phyloP scores from a whole-genome alignment of 2,329 filamentous ascomycete species.

The Macrophomina pseudophaseolina region DNA sequence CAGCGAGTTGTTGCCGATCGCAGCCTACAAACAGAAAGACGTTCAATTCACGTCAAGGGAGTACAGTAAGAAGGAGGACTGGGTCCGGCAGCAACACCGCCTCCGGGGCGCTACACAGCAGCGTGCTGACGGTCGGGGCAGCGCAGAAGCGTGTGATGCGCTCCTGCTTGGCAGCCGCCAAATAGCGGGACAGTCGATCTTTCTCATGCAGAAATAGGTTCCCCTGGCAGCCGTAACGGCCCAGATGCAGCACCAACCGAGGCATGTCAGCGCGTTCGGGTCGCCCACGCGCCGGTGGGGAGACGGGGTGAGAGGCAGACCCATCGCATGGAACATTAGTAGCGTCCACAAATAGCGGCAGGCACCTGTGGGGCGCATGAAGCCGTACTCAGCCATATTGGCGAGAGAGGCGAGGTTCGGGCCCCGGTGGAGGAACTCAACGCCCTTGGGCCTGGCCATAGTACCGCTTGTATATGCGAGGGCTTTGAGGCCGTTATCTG shows the following conservation, averaged over 20 bases:
- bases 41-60: too few relatives aligned
- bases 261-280: neutral
- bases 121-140: slow-evolving; percentile 93
- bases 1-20: too few relatives aligned
- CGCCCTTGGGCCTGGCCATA: slow-evolving; percentile 88
- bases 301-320: slow-evolving; percentile 33
- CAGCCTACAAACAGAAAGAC: too few relatives aligned
- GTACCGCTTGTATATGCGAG: slow-evolving; percentile 95
- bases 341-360: slow-evolving; percentile 91
- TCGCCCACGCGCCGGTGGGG: too few relatives aligned
- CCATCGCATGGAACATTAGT: slow-evolving; percentile 78
- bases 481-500: slow-evolving; percentile 83
- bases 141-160: slow-evolving; percentile 93
- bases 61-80: slow-evolving; percentile 54
- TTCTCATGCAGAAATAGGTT: slow-evolving; percentile 92
- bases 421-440: slow-evolving; percentile 88
- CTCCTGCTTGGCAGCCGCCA: slow-evolving; percentile 85
- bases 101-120: slow-evolving; percentile 80
- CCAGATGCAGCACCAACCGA: slow-evolving; percentile 86
- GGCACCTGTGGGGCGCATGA: slow-evolving; percentile 72
- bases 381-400: slow-evolving; percentile 85
- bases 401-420: slow-evolving; percentile 82
- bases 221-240: slow-evolving; percentile 89
- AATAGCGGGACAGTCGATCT: slow-evolving; percentile 92
- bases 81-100: slow-evolving; percentile 71